Base-by-base conservation (phyloP, 371 early-diverging fungal species). In the Thermomucor indicae-seudaticae region DNA sequence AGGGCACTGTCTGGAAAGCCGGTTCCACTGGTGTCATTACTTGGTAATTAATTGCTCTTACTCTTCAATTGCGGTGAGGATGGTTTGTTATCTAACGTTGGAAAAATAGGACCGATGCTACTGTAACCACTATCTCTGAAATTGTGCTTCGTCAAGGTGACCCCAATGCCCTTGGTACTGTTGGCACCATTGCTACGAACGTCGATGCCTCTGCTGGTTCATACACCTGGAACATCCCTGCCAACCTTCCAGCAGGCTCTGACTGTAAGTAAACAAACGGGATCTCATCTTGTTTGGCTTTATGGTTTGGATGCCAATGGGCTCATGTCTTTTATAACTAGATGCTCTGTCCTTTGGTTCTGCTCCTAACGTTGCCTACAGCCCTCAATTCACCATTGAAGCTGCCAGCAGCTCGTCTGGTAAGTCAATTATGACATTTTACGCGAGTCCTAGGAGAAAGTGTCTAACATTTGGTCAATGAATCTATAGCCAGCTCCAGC, bases 211-310 rank as follows among this genome's bases (percentile, higher is more conserved):
- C 52, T 12, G 16, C 52, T 25, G 53, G 59, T 29, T 32, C 58
- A 20, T 72, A 66, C 49, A 46, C 54, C 40, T 76, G 77, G 77
- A 52, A 46, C 27, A 51, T 76, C 34, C 69, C 68, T 35, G 60
- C 68, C 11, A 42, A 43, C 31, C 24, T 63, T 23, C 16, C 64
- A 11, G 51, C 67, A 29, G 77, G 68, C 34, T 56, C 25, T 37
- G 63, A 65, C 44, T 76, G 77, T 76, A 68, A 72, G 76, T 68
- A 8, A 12, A 24, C 23, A 42, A 12, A 49, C 47, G 27, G 6
- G 35, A 20, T 3, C 27, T 20, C 16, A 39, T 17, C 0, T 24
- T 31, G 31, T 17, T 30, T 20, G 27, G 32, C 0, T 27, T 17
- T 14, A 1, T 42, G 11, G 4, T 42, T 42, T 42, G 10, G n/a